Base-by-base conservation (phyloP, 306 rosid genomes). In the Begonia fuchsioides region DNA sequence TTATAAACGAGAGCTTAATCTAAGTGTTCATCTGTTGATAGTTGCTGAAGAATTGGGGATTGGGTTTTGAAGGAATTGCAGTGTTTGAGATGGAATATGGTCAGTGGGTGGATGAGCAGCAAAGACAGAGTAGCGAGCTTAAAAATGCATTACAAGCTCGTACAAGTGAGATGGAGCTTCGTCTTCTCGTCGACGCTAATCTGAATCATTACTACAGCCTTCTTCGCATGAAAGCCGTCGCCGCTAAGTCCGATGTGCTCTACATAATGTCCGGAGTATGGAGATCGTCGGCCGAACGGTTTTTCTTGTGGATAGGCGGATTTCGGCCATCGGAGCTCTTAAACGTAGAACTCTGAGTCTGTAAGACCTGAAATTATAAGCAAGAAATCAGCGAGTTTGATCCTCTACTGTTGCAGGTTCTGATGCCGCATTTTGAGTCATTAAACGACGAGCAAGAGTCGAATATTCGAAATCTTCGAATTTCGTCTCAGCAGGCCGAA, bases 401-500 rank as follows among this genome's bases (percentile, higher is more conserved):
- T 26, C 7, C 8, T 26, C 35, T 26, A 26, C 35, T 5, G 35
- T 26, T 26, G 35, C 79, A 90, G 98, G 95, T 90, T 41, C 92
- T 90, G 59, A 70, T 77, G 43, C 81, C 32, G 77, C 95, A 85
- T 60, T 58, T 90, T 78, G 98, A 85, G 77, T 95, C 98, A 62
- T 81, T 90, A 45, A 81, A 95, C 11, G 98, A 90, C 68, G 94
- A 85, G 75, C 98, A 90, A 65, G 52, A 84, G 66, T 57, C 71
- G 52, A 94, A 86, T 43, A 71, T 90, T 49, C 81, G 72, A 47
- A 90, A 85, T 75, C 75, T 90, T 72, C 98, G 84, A 68, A 87
- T 84, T 49, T 85, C 98, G 14, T 90, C 98, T 14, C 98, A 85
- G 66, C 95, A 90, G 58, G 98, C 93, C 8, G 98, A 90, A 75